These are phyloP conservation scores for Kurtzmaniella quercitrusa DNA, from an alignment of 1,139 yeast genomes.

Conservation along the genomic window DNA sequence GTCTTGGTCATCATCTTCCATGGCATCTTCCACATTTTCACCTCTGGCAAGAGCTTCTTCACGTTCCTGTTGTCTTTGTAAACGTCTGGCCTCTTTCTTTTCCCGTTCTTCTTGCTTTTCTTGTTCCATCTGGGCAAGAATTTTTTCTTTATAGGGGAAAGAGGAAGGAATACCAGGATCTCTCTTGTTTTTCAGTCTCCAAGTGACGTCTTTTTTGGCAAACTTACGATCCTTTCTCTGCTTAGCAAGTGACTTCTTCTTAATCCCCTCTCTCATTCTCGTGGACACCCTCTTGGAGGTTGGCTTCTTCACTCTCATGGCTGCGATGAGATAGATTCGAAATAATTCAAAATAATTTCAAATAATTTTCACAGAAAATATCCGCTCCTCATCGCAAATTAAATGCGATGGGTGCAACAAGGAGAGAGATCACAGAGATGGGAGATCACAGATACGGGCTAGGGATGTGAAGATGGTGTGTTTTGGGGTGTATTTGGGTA, in stretches of 20 bases:
- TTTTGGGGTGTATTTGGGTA: too few relatives aligned
- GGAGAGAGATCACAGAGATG: not conserved
- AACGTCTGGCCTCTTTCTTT: slow-evolving; percentile 48
- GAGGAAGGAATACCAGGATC: slow-evolving; percentile 94
- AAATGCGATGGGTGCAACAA: not conserved
- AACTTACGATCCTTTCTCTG: slow-evolving; percentile 76
- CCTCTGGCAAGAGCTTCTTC: slow-evolving; percentile 45
- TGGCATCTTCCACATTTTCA: slow-evolving; percentile 28
- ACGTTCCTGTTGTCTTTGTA: slow-evolving; percentile 43
- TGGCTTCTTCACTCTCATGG: slow-evolving; percentile 58
- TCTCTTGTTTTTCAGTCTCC: slow-evolving; percentile 81
- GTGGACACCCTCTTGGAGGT: slow-evolving; percentile 84
- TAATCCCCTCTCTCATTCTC: slow-evolving; percentile 92
- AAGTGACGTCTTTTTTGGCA: slow-evolving; percentile 85
- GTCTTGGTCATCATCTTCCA: slow-evolving; percentile 36
- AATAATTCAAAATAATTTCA: too few relatives aligned
- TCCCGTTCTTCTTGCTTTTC: slow-evolving; percentile 60
- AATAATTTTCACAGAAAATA: not conserved
- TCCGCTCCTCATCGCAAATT: not conserved
- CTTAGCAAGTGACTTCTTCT: slow-evolving; percentile 92
- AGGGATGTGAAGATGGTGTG: too few relatives aligned
- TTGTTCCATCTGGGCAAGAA: slow-evolving; percentile 77
- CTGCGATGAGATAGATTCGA: not conserved
- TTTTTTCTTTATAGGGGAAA: slow-evolving; percentile 88
- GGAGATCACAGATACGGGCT: too few relatives aligned